Evolutionary conservation across 345 rosid genomes (phyloP).

Genomic region (Aquilaria yunnanensis): DNA sequence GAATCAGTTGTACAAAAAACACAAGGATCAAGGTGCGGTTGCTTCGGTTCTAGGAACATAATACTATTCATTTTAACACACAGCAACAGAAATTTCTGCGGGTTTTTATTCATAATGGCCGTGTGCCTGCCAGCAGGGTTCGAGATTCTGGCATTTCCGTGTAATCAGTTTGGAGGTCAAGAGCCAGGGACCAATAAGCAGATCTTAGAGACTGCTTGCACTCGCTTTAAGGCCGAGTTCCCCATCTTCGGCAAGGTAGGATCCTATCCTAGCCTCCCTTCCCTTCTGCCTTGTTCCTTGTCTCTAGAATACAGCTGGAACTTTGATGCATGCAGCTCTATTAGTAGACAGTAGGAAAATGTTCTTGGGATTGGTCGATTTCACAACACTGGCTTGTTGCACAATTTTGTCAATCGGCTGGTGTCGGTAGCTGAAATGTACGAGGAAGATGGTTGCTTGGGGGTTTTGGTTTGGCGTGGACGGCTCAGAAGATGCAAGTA

Average conservation of each 20-base stretch:
- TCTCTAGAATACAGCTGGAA: background rate
- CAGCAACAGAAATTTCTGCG: too few species aligned
- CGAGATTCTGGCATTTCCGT: slow-evolving; percentile 78
- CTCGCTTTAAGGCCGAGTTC: slow-evolving; percentile 82
- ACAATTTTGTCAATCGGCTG: too few species aligned
- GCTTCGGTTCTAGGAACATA: too few species aligned
- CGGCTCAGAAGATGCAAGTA: too few species aligned
- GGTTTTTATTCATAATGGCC: too few species aligned
- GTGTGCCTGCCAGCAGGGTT: slow-evolving; percentile 32
- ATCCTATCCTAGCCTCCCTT: background rate
- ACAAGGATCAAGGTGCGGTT: slow-evolving; percentile 62
- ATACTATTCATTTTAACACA: too few species aligned
- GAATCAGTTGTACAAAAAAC: slow-evolving; percentile 56
- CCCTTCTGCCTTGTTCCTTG: background rate
- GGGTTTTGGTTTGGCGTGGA: too few species aligned
- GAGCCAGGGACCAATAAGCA: slow-evolving; percentile 76
- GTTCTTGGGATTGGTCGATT: background rate
- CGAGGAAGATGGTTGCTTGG: too few species aligned
- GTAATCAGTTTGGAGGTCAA: slow-evolving; percentile 80
- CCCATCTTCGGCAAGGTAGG: slow-evolving; percentile 75
- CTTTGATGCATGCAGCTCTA: background rate
- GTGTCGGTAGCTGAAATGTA: too few species aligned
- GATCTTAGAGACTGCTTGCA: slow-evolving; percentile 62
- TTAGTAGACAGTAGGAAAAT: background rate
- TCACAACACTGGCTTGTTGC: too few species aligned